Evolutionary conservation across 768 basidiomycete genomes (phyloP).

Genomic region (Hypsizygus marmoreus): DNA sequence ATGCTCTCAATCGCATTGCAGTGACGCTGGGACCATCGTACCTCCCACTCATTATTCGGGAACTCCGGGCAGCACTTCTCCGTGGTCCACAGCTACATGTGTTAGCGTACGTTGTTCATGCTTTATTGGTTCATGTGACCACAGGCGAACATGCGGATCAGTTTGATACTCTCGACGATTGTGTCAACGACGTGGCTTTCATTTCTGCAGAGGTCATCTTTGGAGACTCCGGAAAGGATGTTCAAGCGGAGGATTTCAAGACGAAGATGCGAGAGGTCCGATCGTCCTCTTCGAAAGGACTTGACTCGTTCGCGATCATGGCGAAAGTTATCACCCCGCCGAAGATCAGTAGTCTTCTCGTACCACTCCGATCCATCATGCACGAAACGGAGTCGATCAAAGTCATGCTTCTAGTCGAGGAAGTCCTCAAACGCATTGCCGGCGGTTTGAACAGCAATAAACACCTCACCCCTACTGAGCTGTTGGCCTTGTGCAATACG

Average conservation of each 20-base stretch:
- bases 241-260: slow-evolving; percentile 86
- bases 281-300: slow-evolving; percentile 75
- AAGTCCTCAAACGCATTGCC: slow-evolving; percentile 81
- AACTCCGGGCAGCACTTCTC: slow-evolving; percentile 79
- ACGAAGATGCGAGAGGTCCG: slow-evolving; percentile 93
- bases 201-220: slow-evolving; percentile 90
- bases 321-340: slow-evolving; percentile 77
- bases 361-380: slow-evolving; percentile 82
- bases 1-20: slow-evolving; percentile 80
- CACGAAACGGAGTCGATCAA: slow-evolving; percentile 81
- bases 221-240: slow-evolving; percentile 90
- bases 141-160: slow-evolving; percentile 51
- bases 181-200: slow-evolving; percentile 77
- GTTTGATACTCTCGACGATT: slow-evolving; percentile 71
- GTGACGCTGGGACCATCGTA: slow-evolving; percentile 71
- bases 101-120: slow-evolving; percentile 81
- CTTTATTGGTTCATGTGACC: slow-evolving; percentile 81
- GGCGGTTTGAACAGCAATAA: slow-evolving; percentile 84
- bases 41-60: slow-evolving; percentile 72
- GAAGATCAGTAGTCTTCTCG: slow-evolving; percentile 74
- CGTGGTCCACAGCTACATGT: slow-evolving; percentile 96
- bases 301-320: slow-evolving; percentile 83
- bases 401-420: slow-evolving; percentile 83
- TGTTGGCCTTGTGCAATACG: slow-evolving; percentile 84
- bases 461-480: slow-evolving; percentile 64